Evolutionary conservation across 2,329 filamentous ascomycete species (phyloP).

Genomic region (Malbranchea zuffiana): DNA sequence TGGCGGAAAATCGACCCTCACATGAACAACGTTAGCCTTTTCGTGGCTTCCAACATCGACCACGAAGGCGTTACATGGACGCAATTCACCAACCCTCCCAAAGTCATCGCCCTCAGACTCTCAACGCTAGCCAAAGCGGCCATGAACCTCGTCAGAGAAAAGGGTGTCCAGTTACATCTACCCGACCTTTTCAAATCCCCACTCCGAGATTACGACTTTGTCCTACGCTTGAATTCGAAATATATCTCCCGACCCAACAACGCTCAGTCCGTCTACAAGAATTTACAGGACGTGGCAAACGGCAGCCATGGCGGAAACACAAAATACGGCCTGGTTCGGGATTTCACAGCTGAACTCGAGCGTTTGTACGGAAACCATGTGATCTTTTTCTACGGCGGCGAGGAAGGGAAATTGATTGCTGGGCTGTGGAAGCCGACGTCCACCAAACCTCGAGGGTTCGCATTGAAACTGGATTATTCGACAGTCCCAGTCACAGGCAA

Average conservation of each 20-base stretch:
- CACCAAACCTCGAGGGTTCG: conserved; percentile 24
- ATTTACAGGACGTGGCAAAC: conserved; percentile 51
- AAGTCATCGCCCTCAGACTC: conserved; percentile 75
- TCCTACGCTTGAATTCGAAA: conserved; percentile 59
- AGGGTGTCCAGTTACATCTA: conserved; percentile 45
- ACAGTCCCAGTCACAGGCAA: conserved; percentile 17
- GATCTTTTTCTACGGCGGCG: conserved; percentile 65
- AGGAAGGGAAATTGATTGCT: conserved; percentile 47
- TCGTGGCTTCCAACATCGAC: conserved; percentile 72
- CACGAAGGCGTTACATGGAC: conserved; percentile 71
- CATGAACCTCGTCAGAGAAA: conserved; percentile 47
- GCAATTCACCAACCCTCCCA: conserved; percentile 56
- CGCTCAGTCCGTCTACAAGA: conserved; percentile 53
- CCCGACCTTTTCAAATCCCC: conserved; percentile 60
- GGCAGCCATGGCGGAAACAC: conserved; percentile 35
- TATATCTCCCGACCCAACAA: conserved; percentile 32
- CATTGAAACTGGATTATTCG: conserved; percentile 30
- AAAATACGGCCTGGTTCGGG: conserved; percentile 49
- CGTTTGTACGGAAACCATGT: conserved; percentile 56
- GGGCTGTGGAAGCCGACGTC: conserved; percentile 54
- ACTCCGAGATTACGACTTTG: conserved; percentile 69
- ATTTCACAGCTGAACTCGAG: conserved; percentile 58
- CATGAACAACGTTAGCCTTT: conserved; percentile 72
- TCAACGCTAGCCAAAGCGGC: conserved; percentile 70
- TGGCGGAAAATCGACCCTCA: conserved; percentile 82